Evolutionary conservation across 2,329 filamentous ascomycete species (phyloP).

Genomic region (Aspergillus intermedius): DNA sequence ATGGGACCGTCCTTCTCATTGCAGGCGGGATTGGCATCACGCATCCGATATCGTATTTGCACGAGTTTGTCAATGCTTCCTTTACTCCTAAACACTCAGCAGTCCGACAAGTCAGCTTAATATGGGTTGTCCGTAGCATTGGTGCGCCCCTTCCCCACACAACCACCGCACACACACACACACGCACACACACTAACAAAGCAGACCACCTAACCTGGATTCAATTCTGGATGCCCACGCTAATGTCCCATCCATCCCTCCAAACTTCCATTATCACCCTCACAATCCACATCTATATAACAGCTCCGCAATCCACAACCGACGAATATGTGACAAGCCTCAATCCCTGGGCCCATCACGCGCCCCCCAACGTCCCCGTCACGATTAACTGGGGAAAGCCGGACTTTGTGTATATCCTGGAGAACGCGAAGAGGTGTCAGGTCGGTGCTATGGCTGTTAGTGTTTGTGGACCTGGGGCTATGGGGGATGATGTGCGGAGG

Average conservation of each 20-base stretch:
- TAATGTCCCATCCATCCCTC: constrained; percentile 23
- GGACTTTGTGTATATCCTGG: constrained; percentile 18
- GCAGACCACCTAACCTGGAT: constrained; percentile 30
- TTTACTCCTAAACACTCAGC: constrained; percentile 14
- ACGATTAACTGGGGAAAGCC: constrained; percentile 22
- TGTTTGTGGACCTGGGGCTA: constrained; percentile 31
- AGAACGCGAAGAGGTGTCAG: constrained; percentile 21
- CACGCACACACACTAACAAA: constrained; percentile 1
- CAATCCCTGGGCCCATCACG: constrained; percentile 20
- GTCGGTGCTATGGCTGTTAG: constrained; percentile 32
- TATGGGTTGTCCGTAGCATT: constrained; percentile 29
- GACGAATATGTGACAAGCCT: constrained; percentile 21
- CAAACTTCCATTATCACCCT: constrained; percentile 18
- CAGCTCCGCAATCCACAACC: constrained; percentile 14
- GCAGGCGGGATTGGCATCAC: constrained; percentile 35
- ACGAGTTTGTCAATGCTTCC: constrained; percentile 23
- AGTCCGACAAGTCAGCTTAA: constrained; percentile 22
- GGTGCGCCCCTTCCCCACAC: constrained; percentile 12
- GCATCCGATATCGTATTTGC: constrained; percentile 28
- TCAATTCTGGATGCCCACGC: constrained; percentile 28
- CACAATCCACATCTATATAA: constrained; percentile 25
- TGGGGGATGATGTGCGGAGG: constrained; percentile 32
- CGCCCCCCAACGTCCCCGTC: constrained; percentile 20
- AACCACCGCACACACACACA: neutral
- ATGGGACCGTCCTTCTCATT: constrained; percentile 29